Evolutionary conservation across 768 basidiomycete genomes (phyloP).

Genomic region (Naganishia antarctica): DNA sequence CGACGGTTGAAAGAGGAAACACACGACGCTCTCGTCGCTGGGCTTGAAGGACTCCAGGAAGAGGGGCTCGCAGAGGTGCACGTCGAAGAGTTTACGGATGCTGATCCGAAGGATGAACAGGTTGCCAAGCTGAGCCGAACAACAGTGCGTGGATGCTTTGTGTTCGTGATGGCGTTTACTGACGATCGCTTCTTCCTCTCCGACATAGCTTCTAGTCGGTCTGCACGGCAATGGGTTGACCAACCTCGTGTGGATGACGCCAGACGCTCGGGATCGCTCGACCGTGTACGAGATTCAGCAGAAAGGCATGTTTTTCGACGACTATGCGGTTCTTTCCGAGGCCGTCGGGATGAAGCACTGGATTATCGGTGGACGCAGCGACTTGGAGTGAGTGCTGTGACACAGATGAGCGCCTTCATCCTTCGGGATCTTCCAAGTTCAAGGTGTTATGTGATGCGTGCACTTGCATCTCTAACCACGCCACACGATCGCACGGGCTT

Average conservation of each 20-base stretch:
- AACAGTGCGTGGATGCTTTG: neutral
- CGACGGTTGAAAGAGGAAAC: constrained; percentile 30
- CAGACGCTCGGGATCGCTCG: constrained; percentile 6
- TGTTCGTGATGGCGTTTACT: neutral
- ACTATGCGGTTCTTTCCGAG: constrained; percentile 20
- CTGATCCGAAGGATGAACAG: constrained; percentile 32
- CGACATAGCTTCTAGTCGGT: constrained; percentile 23
- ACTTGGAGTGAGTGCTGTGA: neutral
- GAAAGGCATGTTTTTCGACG: constrained; percentile 15
- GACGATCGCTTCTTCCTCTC: too few species aligned
- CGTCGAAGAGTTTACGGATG: constrained; percentile 31
- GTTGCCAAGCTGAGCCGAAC: constrained; percentile 28
- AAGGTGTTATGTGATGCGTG: too few species aligned
- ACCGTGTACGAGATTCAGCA: constrained; percentile 26
- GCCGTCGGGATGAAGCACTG: constrained; percentile 27
- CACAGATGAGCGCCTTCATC: too few species aligned
- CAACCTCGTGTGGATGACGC: constrained; percentile 30
- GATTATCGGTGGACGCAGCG: constrained; percentile 5
- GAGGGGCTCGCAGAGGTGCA: constrained; percentile 36
- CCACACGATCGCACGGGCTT: neutral
- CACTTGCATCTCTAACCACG: too few species aligned
- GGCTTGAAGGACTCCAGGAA: constrained; percentile 24
- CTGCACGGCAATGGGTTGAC: constrained; percentile 40
- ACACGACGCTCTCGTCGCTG: constrained; percentile 29
- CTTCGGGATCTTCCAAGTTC: too few species aligned